Base-by-base conservation (phyloP, 441 rosid genomes). In the Adansonia grandidieri region DNA sequence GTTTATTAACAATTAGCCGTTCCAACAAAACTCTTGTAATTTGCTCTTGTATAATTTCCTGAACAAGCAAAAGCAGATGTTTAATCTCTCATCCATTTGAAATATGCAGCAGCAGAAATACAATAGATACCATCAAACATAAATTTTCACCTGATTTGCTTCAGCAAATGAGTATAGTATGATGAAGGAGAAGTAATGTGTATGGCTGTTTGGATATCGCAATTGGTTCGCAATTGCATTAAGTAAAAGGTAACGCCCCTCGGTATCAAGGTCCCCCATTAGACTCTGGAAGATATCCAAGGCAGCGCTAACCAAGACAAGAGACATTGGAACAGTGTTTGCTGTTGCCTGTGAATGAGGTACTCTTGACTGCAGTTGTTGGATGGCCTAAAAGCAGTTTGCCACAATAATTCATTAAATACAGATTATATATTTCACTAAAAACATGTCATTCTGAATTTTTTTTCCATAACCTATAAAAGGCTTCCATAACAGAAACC, bases 1-100 rank as follows among this genome's bases (percentile, higher is more conserved):
- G 99, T 70, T 96, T 84, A 76, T 91, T 95, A 22, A 95, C 99
- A 53, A 95, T 92, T 7, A 97, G 92, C 62, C 99, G 96, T 86
- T 97, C 99, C 82, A 97, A 87, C 80, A 97, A 72, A 11, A 97
- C 98, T 81, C 99, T 87, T 7, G 99, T 95, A 68, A 97, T 97
- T 85, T 97, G 99, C 92, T 97, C 99, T 87, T 95, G 98, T 70
- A 95, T 88, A 50, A 97, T 89, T 86, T 95, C 99, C 98, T 95
- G 90, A 54, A 57, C 28, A 66, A 15, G 37, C 37, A 32, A 32
- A 32, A 13, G 15, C n/a, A 62, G 54, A 63, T 22, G 13, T 8
- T 42, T 4, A 63, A 32, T 32, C 19, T 50, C 45, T n/a, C 53
- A 19, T 47, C 68, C 37, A 71, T 10, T 7, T 24, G 14, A 32